phyloP scores from a whole-genome alignment of 208 protist genomes.

The Leishmania major region DNA sequence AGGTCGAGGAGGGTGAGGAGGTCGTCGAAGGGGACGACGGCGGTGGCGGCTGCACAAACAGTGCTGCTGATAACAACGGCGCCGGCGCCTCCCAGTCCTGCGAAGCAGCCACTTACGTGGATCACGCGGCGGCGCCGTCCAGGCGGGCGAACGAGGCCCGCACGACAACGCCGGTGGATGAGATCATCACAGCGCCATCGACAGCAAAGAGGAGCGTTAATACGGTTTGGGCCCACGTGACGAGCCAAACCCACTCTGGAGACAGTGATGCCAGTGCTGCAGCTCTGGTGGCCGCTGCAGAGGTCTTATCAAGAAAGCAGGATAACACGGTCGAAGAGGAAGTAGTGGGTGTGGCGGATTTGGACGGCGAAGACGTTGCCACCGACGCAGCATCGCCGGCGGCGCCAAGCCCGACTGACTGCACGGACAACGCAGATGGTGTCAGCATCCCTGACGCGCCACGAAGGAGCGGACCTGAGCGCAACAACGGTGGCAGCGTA shows the following conservation, averaged over 20 bases:
- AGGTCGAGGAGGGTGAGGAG: conserved; percentile 11
- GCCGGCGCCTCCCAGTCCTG: neutral
- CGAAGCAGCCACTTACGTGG: neutral
- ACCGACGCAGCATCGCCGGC: neutral
- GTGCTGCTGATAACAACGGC: neutral
- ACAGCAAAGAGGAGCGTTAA: neutral
- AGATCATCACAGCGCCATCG: neutral
- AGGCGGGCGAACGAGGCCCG: neutral
- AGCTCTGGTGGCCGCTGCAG: neutral
- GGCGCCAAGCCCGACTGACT: neutral
- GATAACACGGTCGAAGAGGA: neutral
- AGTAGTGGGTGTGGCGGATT: neutral
- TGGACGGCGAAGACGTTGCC: neutral
- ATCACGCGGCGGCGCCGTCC: neutral
- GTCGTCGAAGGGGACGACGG: neutral
- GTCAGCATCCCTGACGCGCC: neutral
- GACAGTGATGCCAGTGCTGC: neutral
- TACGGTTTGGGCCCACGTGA: conserved; percentile 12
- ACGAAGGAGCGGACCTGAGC: neutral
- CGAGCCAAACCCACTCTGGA: neutral
- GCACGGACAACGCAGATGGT: neutral
- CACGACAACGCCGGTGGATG: neutral
- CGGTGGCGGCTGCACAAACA: neutral
- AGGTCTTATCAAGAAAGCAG: neutral
- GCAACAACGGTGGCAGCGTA: neutral